phyloP scores from a whole-genome alignment of 345 rosid species.

The Eucalyptus sp. region DNA sequence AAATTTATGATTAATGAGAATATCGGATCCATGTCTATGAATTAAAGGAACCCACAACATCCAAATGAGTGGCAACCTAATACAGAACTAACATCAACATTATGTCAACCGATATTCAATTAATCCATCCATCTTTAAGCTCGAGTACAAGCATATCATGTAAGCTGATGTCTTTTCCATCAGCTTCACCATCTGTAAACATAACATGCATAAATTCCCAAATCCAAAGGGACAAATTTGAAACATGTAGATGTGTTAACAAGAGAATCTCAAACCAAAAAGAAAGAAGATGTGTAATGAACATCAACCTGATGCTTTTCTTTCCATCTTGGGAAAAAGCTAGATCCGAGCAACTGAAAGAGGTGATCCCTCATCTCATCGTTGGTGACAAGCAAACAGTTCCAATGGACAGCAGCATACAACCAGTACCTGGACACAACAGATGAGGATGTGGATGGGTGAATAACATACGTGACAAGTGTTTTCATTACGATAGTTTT shows the following conservation, averaged over 20 bases:
- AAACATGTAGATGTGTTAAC: neutral
- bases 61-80: neutral
- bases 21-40: neutral
- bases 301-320: conserved; percentile 90
- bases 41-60: neutral
- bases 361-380: conserved; percentile 99
- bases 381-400: conserved; percentile 75
- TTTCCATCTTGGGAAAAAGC: conserved; percentile 97
- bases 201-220: neutral
- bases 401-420: conserved; percentile 83
- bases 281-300: neutral
- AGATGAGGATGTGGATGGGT: neutral
- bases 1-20: neutral
- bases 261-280: neutral
- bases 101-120: neutral
- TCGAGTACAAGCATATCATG: neutral
- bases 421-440: conserved; percentile 64
- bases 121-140: neutral
- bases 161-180: neutral
- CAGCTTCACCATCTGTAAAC: neutral
- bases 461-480: neutral
- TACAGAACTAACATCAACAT: neutral
- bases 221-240: neutral
- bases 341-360: conserved; percentile 77
- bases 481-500: neutral